These are phyloP conservation scores for Candida sithepensis DNA, from an alignment of 805 yeast genomes.

Conservation along the genomic window DNA sequence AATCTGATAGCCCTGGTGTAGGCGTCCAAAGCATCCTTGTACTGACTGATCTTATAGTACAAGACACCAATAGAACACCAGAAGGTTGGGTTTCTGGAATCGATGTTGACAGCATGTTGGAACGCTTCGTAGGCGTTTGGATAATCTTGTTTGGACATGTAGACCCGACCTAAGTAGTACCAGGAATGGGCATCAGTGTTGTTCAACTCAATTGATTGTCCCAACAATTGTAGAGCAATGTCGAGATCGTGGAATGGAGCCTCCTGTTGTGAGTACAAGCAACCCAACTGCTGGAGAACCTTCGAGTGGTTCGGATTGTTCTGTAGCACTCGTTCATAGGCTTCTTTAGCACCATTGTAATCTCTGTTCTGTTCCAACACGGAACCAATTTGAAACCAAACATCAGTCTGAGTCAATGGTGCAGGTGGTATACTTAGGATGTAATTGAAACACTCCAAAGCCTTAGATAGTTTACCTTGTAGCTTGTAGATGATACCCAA, in stretches of 20 bases:
- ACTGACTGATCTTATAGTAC: slow-evolving; percentile 94
- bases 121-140: slow-evolving; percentile 96
- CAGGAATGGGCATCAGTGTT: slow-evolving; percentile 92
- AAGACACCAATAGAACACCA: slow-evolving; percentile 97
- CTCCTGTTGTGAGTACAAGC: slow-evolving; percentile 78
- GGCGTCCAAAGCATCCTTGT: slow-evolving; percentile 95
- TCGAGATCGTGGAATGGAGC: slow-evolving; percentile 76
- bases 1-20: slow-evolving; percentile 94
- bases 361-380: slow-evolving; percentile 93
- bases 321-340: slow-evolving; percentile 86
- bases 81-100: slow-evolving; percentile 94
- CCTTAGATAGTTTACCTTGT: slow-evolving; percentile 81
- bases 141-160: slow-evolving; percentile 93
- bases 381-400: slow-evolving; percentile 97
- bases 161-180: slow-evolving; percentile 95
- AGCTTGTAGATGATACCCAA: slow-evolving; percentile 95
- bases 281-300: slow-evolving; percentile 93
- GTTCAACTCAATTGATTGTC: slow-evolving; percentile 87
- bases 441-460: slow-evolving; percentile 92
- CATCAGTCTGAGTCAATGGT: slow-evolving; percentile 93
- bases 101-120: slow-evolving; percentile 97
- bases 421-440: slow-evolving; percentile 89
- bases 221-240: slow-evolving; percentile 73
- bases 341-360: slow-evolving; percentile 88
- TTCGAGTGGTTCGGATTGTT: slow-evolving; percentile 94